Evolutionary conservation across 345 rosid genomes (phyloP).

Genomic region (Eucalyptus victrix): DNA sequence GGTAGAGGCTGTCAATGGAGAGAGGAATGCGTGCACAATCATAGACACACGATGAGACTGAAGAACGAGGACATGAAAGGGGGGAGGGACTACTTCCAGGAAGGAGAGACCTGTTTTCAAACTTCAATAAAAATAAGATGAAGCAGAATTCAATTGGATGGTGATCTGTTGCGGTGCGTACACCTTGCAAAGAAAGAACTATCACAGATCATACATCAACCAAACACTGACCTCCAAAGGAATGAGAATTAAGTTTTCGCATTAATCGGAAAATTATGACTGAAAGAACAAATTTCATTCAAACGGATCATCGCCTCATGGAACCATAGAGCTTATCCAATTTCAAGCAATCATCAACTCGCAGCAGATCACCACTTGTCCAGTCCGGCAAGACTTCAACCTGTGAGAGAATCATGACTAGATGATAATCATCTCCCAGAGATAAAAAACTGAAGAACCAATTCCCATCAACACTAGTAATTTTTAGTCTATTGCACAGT

Average conservation of each 20-base stretch:
- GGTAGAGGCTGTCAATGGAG: background rate
- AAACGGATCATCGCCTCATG: background rate
- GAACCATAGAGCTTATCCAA: background rate
- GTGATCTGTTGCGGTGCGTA: too few species aligned
- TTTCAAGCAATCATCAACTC: too few species aligned
- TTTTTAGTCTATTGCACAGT: background rate
- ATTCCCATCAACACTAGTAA: background rate
- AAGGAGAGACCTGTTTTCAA: background rate
- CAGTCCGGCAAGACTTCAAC: background rate
- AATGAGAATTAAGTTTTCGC: background rate
- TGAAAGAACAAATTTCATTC: background rate
- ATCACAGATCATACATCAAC: too few species aligned
- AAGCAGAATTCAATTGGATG: background rate
- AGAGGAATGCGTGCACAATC: background rate
- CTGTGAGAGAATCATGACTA: background rate
- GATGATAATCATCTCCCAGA: background rate
- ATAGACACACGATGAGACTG: background rate
- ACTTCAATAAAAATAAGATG: background rate
- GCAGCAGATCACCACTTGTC: background rate
- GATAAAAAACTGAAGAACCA: background rate
- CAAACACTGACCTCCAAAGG: background rate
- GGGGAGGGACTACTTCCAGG: background rate
- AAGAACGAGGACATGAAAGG: background rate
- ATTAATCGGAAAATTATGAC: background rate
- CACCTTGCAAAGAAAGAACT: too few species aligned